Evolutionary conservation across 2,329 filamentous ascomycete species (phyloP), one percentile per base, ranked within the genome.

Genomic region (Zymoseptoria pseudotritici): DNA sequence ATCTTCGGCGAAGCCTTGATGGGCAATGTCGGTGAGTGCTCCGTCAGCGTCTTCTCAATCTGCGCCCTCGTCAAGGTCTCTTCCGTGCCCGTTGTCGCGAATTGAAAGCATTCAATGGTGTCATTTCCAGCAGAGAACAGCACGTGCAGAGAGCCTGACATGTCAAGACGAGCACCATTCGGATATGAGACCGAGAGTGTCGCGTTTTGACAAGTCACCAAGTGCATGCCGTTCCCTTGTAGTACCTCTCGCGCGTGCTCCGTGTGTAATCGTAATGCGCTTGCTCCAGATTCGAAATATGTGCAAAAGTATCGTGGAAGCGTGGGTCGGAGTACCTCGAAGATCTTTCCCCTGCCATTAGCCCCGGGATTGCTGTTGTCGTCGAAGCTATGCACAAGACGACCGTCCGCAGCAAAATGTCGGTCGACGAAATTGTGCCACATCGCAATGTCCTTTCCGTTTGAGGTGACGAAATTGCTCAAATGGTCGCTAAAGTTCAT

Each of bases 141-240:
- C 0, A 88, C 91, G 54, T 86, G 86, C 24, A 97, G 77, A 4
- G 82, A 85, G 51, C 93, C 93, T n/a, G 80, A 61, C 60, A 69
- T 68, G 51, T 71, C 70, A 46, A 71, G 67, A 56, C 63, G 91
- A 61, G 88, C 89, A 56, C 87, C 88, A 63, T 88, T 90, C 56
- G 89, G 85, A 70, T 93, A 97, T 84, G 90, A 95, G 72, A 96
- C 95, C 4, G 94, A 87, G 59, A 97, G 84, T 69, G 86, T 94
- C 24, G 91, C 86, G 68, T 86, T 89, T 22, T 79, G 78, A 70
- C 90, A 91, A 67, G 90, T 88, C 21, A 97, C 87, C 66, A 86
- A 86, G 68, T 89, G 86, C 53, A 84, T 85, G 54, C 87, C 85
- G 59, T 82, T 83, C 1, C 82, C 79, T 42, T 89, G 73, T 52